These are phyloP conservation scores for Blastomyces percursus DNA, from an alignment of 2,329 filamentous ascomycete species.

Conservation along the genomic window DNA sequence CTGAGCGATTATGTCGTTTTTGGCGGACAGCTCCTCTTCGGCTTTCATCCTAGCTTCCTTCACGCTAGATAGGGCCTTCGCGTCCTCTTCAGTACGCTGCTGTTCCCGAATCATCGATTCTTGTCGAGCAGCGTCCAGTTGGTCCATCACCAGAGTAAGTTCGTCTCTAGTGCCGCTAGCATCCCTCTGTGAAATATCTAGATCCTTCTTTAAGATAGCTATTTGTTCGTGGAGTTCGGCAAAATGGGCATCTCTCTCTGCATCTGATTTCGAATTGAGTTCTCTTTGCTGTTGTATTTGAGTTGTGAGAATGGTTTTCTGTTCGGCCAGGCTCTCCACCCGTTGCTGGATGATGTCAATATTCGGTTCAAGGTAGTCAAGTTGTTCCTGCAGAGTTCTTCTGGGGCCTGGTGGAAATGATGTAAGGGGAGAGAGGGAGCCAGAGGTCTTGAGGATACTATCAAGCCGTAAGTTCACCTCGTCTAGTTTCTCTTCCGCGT, in stretches of 20 bases:
- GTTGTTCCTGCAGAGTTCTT: constrained; percentile 53
- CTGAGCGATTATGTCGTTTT: constrained; percentile 14
- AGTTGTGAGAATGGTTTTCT: constrained; percentile 77
- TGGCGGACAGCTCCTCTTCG: constrained; percentile 18
- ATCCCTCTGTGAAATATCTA: constrained; percentile 43
- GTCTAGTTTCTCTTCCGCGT: constrained; percentile 46
- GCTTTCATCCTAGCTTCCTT: constrained; percentile 19
- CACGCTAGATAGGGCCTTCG: constrained; percentile 21
- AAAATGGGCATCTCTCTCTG: constrained; percentile 41
- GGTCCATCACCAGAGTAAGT: constrained; percentile 32
- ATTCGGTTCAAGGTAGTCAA: constrained; percentile 65
- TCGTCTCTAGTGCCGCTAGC: constrained; percentile 31
- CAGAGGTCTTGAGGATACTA: constrained; percentile 42
- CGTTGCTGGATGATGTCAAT: constrained; percentile 69
- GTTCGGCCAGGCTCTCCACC: constrained; percentile 67
- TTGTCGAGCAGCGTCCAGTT: constrained; percentile 33
- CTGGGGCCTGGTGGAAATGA: constrained; percentile 47
- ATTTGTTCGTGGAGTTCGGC: constrained; percentile 37
- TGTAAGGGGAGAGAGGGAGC: constrained; percentile 36
- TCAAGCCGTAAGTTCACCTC: constrained; percentile 55
- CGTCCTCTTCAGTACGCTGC: constrained; percentile 23
- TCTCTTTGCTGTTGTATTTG: constrained; percentile 95
- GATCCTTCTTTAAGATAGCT: constrained; percentile 53
- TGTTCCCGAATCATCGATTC: constrained; percentile 26
- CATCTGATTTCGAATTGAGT: constrained; percentile 76